Evolutionary conservation across 768 basidiomycete species (phyloP), one percentile per base, ranked within the genome.

Genomic region (Aureoboletus auriporus): DNA sequence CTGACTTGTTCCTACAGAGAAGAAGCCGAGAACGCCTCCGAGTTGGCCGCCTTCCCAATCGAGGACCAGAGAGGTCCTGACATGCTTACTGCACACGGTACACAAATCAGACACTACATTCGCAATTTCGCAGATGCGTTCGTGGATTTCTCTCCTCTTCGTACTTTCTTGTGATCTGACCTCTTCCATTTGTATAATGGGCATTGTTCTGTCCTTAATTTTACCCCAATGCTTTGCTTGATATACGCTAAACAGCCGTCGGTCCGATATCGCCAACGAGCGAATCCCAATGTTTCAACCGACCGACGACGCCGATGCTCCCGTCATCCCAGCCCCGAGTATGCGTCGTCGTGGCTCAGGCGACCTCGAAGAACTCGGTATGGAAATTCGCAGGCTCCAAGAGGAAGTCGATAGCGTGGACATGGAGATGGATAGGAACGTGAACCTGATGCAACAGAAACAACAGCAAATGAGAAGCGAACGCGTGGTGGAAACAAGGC

Each of bases 51-150:
- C 3, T 53, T 62, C 13, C 68, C 71, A 31, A 57, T 65, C 6
- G 70, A 71, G 43, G 71, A 62, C 37, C 69, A 60, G n/a, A 55
- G 66, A 29, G 75, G 75, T 8, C 65, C 71, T 8, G 80, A 84
- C 61, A 78, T 75, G 49, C 79, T 90, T 27, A 75, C 74, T 29
- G 84, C 84, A 30, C 80, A 83, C 41, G 79, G 79, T 29, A 67
- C 76, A 46, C 77, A 78, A 52, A 73, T 85, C 56, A 73, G 76
- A 52, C 72, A 75, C 51, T 75, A 75, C 51, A 87, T 91, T 63
- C 79, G 75, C 48, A 82, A 68, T 49, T 91, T 90, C 69, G 84
- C 78, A 59, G 86, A 89, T 52, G 88, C 88, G 82, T 88, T 58
- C 56, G 84, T 79, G 20, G 45, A 33, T 29, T 51, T 39, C 45